phyloP scores from a whole-genome alignment of 164 flowering plant species.

The Warburgia ugandensis region DNA sequence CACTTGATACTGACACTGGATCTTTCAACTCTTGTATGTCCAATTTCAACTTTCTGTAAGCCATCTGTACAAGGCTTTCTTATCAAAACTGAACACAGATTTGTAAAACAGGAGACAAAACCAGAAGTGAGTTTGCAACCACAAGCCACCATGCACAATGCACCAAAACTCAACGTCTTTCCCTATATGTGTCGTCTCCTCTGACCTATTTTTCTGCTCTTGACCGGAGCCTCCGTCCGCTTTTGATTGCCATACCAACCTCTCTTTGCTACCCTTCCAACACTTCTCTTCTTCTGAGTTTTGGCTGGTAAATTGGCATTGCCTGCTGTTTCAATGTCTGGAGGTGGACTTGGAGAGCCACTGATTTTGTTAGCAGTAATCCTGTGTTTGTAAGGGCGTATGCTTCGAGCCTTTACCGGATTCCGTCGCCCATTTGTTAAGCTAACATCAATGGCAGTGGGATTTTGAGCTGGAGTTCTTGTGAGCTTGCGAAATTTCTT shows the following conservation, averaged over 20 bases:
- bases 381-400: slow-evolving; percentile 27
- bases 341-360: background rate
- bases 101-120: background rate
- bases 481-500: slow-evolving; percentile 25
- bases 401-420: slow-evolving; percentile 47
- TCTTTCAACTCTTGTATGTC: too few species aligned
- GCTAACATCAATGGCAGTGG: too few species aligned
- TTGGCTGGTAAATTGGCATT: slow-evolving; percentile 1
- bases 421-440: too few species aligned
- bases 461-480: too few species aligned
- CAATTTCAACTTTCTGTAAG: too few species aligned
- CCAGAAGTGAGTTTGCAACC: background rate
- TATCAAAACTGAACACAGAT: too few species aligned
- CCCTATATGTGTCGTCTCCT: too few species aligned
- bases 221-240: slow-evolving; percentile 18
- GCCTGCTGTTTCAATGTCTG: background rate
- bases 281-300: slow-evolving; percentile 25
- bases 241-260: slow-evolving; percentile 17
- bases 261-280: slow-evolving; percentile 18
- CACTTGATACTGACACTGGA: too few species aligned
- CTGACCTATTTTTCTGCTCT: slow-evolving; percentile 32
- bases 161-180: too few species aligned
- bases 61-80: too few species aligned
- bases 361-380: slow-evolving; percentile 8
- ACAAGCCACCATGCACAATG: background rate